Conservation (phyloP, 148 eudicot genomes). For the Rhododendron kiyosumense region DNA sequence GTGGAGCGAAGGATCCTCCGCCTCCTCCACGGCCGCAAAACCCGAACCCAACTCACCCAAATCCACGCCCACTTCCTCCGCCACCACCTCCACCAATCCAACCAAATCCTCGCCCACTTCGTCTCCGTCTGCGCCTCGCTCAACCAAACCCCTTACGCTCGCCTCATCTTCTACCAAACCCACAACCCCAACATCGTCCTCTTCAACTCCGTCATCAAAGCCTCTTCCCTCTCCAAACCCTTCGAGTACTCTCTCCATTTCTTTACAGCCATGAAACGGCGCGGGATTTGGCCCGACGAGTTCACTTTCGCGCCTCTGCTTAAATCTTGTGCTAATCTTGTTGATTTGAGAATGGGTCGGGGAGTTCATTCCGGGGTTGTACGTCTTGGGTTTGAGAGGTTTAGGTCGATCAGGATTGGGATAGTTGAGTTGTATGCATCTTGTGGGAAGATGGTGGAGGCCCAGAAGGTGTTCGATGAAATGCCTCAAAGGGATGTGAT, state of each 20-base stretch:
- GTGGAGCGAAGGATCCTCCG: conserved; percentile 61
- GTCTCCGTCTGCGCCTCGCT: conserved; percentile 45
- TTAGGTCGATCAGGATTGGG: conserved; percentile 27
- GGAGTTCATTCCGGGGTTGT: conserved; percentile 40
- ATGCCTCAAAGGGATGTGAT: conserved; percentile 39
- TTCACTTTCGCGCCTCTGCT: conserved; percentile 62
- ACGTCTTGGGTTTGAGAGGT: conserved; percentile 26
- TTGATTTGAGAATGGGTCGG: conserved; percentile 36
- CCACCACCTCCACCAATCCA: conserved; percentile 60
- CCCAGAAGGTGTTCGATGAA: conserved; percentile 67
- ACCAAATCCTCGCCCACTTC: conserved; percentile 66
- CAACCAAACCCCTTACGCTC: conserved; percentile 35
- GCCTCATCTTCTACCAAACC: conserved; percentile 44
- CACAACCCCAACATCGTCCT: conserved; percentile 49
- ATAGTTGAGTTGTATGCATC: conserved; percentile 33
- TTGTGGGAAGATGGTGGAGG: conserved; percentile 33
- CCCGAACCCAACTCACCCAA: conserved; percentile 47
- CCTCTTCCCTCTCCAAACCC: conserved; percentile 40
- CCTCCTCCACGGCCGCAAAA: conserved; percentile 55
- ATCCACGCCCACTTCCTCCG: conserved; percentile 74
- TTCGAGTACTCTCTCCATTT: conserved; percentile 33
- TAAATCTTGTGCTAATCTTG: conserved; percentile 54
- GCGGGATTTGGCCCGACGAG: conserved; percentile 60
- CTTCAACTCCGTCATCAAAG: conserved; percentile 72
- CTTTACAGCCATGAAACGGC: conserved; percentile 45